Base-by-base conservation (phyloP, 2,329 filamentous ascomycete genomes). In the Cladosporium sp. region DNA sequence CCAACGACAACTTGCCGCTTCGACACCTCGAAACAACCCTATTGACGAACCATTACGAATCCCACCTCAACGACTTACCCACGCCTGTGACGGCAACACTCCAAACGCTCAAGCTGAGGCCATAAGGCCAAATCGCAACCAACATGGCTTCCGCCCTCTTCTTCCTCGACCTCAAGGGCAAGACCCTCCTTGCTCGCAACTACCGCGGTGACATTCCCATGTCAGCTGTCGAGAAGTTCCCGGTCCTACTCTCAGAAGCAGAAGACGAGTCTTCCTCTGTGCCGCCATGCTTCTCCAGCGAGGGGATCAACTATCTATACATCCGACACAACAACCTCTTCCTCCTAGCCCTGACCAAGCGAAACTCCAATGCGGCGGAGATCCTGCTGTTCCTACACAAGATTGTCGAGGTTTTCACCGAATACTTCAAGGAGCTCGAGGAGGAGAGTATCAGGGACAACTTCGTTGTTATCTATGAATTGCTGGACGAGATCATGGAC, bases 401-500 rank as follows among this genome's bases (percentile, higher is more conserved):
- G 80, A 87, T 99, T 64, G 95, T 99, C 75, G 95, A 98, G 79
- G 95, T 99, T 69, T 99, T 99, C 78, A 99, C 95, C 66, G 95
- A 99, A 81, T 99, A 99, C 84, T 99, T 99, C 86, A 99, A 99
- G 80, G 94, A 96, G 69, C 86, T 99, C 67, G 95, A 99, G 80
- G 95, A 99, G 79, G 95, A 99, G 81, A 97, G 92, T 73, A 99
- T 99, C 78, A 89, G 95, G 73, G 95, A 99, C 84, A 99, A 99
- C 83, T 99, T 99, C 77, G 95, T 99, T 79, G 89, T 99, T 76
- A 99, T 99, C 76, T 99, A 99, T 84, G 95, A 99, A 81, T 82
- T 99, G 67, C 87, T 99, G 69, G 95, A 99, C 77, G 95, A 99
- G 83, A 99, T 99, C 95, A 99, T 99, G 95, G 95, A 99, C 81